phyloP scores from a whole-genome alignment of 306 rosid species.

The Casuarina cunninghamiana region DNA sequence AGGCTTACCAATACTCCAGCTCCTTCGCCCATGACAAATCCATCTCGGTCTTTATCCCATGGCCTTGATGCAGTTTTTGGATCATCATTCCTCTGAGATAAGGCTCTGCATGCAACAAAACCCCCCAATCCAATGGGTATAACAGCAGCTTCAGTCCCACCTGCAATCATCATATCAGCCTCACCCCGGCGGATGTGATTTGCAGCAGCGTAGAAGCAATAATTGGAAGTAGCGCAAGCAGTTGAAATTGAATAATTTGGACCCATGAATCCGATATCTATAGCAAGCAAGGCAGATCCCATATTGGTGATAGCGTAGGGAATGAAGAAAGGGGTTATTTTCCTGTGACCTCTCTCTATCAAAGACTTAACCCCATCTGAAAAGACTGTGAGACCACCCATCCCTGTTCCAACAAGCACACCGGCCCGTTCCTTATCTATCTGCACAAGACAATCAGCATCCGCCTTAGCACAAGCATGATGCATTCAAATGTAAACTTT shows the following conservation, averaged over 20 bases:
- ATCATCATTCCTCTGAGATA: constrained; percentile 94
- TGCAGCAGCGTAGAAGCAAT: constrained; percentile 94
- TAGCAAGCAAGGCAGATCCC: constrained; percentile 94
- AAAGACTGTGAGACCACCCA: constrained; percentile 92
- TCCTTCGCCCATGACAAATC: constrained; percentile 99
- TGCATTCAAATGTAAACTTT: background rate
- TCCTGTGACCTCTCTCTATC: constrained; percentile 84
- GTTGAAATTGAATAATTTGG: constrained; percentile 95
- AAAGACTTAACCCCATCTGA: constrained; percentile 80
- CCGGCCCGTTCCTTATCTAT: constrained; percentile 84
- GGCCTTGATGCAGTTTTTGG: constrained; percentile 99
- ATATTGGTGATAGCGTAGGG: constrained; percentile 94
- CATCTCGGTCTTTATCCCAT: constrained; percentile 96
- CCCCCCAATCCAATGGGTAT: constrained; percentile 96
- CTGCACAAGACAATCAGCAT: constrained; percentile 40
- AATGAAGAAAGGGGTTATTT: constrained; percentile 90
- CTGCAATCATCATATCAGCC: constrained; percentile 96
- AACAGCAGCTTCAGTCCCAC: constrained; percentile 97
- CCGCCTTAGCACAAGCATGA: background rate
- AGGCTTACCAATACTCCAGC: constrained; percentile 86
- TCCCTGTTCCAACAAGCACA: constrained; percentile 92
- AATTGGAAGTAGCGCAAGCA: constrained; percentile 97
- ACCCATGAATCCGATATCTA: constrained; percentile 95
- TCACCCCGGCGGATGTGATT: constrained; percentile 98
- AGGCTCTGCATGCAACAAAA: constrained; percentile 94